These are phyloP conservation scores for Lonicera japonica DNA, from an alignment of 129 eudicot species.

Conservation along the genomic window DNA sequence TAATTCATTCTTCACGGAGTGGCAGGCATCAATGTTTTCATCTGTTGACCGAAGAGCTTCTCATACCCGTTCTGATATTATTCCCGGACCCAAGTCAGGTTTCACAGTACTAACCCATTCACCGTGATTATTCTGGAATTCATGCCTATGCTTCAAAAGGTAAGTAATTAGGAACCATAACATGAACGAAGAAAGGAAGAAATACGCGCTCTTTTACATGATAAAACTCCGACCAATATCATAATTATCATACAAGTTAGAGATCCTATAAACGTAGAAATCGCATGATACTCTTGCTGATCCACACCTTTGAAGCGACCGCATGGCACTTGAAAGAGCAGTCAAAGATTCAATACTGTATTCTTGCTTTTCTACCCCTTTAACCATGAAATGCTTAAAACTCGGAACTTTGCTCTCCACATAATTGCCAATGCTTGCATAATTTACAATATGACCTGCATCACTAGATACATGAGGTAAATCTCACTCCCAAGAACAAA, in stretches of 20 bases:
- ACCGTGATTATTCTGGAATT: slow-evolving; percentile 85
- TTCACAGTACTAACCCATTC: slow-evolving; percentile 73
- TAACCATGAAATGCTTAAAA: slow-evolving; percentile 51
- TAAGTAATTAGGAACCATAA: not conserved
- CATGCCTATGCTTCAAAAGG: slow-evolving; percentile 40
- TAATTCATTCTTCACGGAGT: slow-evolving; percentile 45
- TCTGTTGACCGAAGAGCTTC: slow-evolving; percentile 56
- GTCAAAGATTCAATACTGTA: slow-evolving; percentile 53
- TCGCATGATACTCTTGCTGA: too few relatives aligned
- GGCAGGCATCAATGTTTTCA: slow-evolving; percentile 43
- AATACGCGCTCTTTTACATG: not conserved
- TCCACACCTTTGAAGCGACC: slow-evolving; percentile 72
- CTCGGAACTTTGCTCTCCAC: slow-evolving; percentile 64
- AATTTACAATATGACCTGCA: slow-evolving; percentile 45
- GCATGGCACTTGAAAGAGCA: slow-evolving; percentile 79
- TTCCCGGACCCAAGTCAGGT: slow-evolving; percentile 73
- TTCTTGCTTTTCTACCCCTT: slow-evolving; percentile 29
- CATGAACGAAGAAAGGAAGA: not conserved
- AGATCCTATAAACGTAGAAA: too few relatives aligned
- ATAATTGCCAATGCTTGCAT: slow-evolving; percentile 52
- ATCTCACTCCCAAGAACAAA: too few relatives aligned
- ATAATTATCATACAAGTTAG: not conserved
- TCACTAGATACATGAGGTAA: slow-evolving; percentile 11
- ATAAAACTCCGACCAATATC: too few relatives aligned
- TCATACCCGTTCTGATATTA: slow-evolving; percentile 64